Base-by-base conservation (phyloP, 169 alveolate species). In the Plasmodium chabaudi region DNA sequence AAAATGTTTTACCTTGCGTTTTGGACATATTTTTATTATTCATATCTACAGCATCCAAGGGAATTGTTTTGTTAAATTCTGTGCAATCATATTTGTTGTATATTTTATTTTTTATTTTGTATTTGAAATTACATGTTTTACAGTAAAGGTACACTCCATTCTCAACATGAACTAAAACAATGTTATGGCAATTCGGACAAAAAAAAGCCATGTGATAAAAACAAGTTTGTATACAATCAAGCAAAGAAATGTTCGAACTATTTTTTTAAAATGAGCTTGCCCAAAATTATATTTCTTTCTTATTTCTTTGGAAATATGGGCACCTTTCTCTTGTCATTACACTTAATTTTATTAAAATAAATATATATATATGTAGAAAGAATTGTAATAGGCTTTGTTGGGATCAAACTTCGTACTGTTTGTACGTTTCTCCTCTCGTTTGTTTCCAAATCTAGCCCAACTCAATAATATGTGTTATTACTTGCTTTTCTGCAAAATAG, bases 101-200 rank as follows among this genome's bases (percentile, higher is more conserved):
- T 49, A 86, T 86, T 70, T 86, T 86, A 34, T 86, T 86, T 61
- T 69, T 70, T 86, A 86, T 60, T 27, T 69, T 86, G 27, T 86
- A 86, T 23, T 59, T 86, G 23, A 39, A 86, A 72, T 68, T 86
- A 19, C 91, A 86, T 19, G 91, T 49, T 47, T 69, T 68, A 44
- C 91, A 86, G 47, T 69, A 86, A 47, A 86, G 61, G 59, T 86
- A 86, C 12, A 86, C 87, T 5, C 87, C 87, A 17, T 49, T 70
- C 46, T 86, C 91, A n/a, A 69, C 44, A 51, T 77, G 87, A 21
- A 79, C 89, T 47, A 79, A 42, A 55, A 67, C 67, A 39, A 69
- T 74, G 74, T 67, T 93, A 87, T 92, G 93, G 27, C 95, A 92
- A 51, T 92, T 92, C 12, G 87, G 84, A 21, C 95, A 92, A 69